Evolutionary conservation across 306 rosid species (phyloP), one percentile per base, ranked within the genome.

Genomic region (Glycine latifolia): DNA sequence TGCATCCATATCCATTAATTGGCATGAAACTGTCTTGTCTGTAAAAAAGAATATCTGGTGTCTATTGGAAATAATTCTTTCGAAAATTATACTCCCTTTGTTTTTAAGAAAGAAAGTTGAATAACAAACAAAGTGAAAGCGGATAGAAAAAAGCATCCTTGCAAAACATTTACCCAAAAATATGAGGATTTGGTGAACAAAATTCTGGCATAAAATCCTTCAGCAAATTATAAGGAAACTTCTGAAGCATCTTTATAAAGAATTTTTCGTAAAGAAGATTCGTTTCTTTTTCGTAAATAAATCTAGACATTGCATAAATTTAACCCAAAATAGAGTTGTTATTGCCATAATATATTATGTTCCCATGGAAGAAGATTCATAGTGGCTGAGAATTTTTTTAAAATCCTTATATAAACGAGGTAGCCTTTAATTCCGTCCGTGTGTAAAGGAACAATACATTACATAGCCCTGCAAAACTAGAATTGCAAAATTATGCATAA

Each of bases 391-490:
- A 78, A 13, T 16, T 10, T 43, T 20, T 26, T 26, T 26, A 26
- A 26, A 49, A 76, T 56, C 63, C 85, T 59, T 61, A 79, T 43
- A 69, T 20, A 76, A 53, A 72, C 26, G 66, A 44, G 52, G 75
- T 8, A 35, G 82, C 73, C 81, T 55, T 76, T 82, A 86, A 79
- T 52, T 83, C 61, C 87, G 82, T 44, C 82, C 75, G 78, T 76
- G 59, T 63, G 75, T 59, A 71, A 80, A 83, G 65, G 80, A 52
- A 75, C 66, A 84, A 73, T 16, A 86, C 75, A 80, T 66, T 52
- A 71, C 79, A 71, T 74, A 37, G 41, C 83, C 92, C 91, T 82
- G 89, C 88, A 92, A 87, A 84, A 88, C 90, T 88, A 80, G 75
- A 71, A 81, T 70, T 81, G 77, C 78, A 82, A 75, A 68, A 71